phyloP scores from a whole-genome alignment of 441 rosid species.

The Daphne laureola region DNA sequence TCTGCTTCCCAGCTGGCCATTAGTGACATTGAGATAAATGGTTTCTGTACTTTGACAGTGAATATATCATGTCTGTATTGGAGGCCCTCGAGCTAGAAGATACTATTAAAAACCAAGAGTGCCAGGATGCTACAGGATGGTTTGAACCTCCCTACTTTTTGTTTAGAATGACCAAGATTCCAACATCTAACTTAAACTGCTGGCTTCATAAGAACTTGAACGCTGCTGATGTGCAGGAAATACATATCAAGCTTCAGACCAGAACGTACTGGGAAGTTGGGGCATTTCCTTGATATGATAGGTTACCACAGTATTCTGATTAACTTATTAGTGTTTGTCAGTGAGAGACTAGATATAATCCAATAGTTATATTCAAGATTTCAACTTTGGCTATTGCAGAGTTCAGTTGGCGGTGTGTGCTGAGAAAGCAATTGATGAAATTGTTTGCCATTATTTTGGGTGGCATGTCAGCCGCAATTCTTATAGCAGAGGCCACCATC shows the following conservation, averaged over 20 bases:
- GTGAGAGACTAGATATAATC: not conserved
- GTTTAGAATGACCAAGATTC: not conserved
- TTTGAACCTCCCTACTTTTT: slow-evolving; percentile 23
- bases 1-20: slow-evolving; percentile 4
- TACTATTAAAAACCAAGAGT: slow-evolving; percentile 58
- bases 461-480: slow-evolving; percentile 70
- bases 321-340: slow-evolving; percentile 1
- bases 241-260: slow-evolving; percentile 67
- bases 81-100: slow-evolving; percentile 89
- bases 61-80: slow-evolving; percentile 53
- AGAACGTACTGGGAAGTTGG: slow-evolving; percentile 39
- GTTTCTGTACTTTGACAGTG: slow-evolving; percentile 31
- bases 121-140: slow-evolving; percentile 65
- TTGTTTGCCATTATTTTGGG: slow-evolving; percentile 53
- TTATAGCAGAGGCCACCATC: slow-evolving; percentile 77
- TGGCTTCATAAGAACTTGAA: not conserved
- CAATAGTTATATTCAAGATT: not conserved
- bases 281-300: slow-evolving; percentile 11
- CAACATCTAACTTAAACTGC: not conserved
- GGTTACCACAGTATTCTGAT: slow-evolving; percentile 9
- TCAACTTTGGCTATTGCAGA: slow-evolving; percentile 29
- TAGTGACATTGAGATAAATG: not conserved
- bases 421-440: slow-evolving; percentile 47
- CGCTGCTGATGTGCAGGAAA: slow-evolving; percentile 35
- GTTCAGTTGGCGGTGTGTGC: slow-evolving; percentile 60